phyloP scores from a whole-genome alignment of 176 grass and related monocot genomes.

The Dendrocalamus sinicus region DNA sequence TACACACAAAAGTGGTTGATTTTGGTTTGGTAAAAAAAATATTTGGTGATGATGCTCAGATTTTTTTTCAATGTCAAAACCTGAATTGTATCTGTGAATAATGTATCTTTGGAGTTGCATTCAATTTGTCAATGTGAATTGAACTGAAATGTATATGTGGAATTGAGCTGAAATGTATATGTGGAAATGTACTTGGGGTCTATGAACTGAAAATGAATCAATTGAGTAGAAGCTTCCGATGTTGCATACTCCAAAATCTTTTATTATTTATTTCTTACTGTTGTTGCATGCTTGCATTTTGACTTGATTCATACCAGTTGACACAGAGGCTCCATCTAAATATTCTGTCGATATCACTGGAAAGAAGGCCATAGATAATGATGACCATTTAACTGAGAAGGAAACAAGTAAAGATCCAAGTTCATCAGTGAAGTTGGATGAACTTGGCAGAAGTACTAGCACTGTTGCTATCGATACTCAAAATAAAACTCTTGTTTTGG shows the following conservation, averaged over 20 bases:
- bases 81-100: too few relatives aligned
- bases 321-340: slow-evolving; percentile 39
- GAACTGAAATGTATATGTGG: too few relatives aligned
- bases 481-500: slow-evolving; percentile 47
- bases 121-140: too few relatives aligned
- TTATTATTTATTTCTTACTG: slow-evolving; percentile 13
- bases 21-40: too few relatives aligned
- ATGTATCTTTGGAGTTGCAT: too few relatives aligned
- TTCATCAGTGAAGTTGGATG: slow-evolving; percentile 27
- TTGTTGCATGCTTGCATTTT: slow-evolving; percentile 25
- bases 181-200: too few relatives aligned
- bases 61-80: too few relatives aligned
- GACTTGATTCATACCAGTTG: slow-evolving; percentile 47
- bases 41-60: too few relatives aligned
- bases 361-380: slow-evolving; percentile 44
- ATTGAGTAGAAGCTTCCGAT: too few relatives aligned
- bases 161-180: too few relatives aligned
- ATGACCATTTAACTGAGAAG: slow-evolving; percentile 38
- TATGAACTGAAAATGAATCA: too few relatives aligned
- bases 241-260: neutral
- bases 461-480: slow-evolving; percentile 28
- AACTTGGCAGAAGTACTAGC: slow-evolving; percentile 34
- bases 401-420: slow-evolving; percentile 10
- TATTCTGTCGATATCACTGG: slow-evolving; percentile 23
- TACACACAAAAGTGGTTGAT: too few relatives aligned